Base-by-base conservation (phyloP, 257 asterid species). In the Solanum rostratum region DNA sequence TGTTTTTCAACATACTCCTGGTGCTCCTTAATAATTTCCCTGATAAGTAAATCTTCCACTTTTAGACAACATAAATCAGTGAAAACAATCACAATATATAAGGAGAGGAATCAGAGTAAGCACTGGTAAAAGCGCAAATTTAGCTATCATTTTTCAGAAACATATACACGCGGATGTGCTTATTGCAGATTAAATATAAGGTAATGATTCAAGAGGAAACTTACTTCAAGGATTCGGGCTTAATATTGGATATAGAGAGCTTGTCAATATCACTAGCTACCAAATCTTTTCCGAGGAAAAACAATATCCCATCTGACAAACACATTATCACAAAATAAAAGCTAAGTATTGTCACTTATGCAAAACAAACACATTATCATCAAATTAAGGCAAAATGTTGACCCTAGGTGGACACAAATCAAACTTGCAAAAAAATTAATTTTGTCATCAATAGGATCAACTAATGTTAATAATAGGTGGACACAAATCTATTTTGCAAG, bases 241-340 rank as follows among this genome's bases (percentile, higher is more conserved):
- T 92, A 80, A 97, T 93, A 90, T 97, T 97, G 55, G 99, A 97
- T 90, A 97, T 91, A 0, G 99, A 97, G 84, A 97, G 98, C 92
- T 94, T 97, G 91, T 97, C 99, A 24, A 97, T 93, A 91, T 97
- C 88, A 65, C 92, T 93, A 84, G 91, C 94, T 43, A 97, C 99
- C 97, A 97, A 89, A 83, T 95, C 98, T 12, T 86, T 95, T 22
- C 93, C 85, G 86, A 97, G 91, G 80, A 93, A 91, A 86, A 81
- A 90, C 66, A 97, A 81, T 55, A 93, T 93, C 83, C 97, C 97
- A 79, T 90, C 95, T 10, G 98, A 91, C 50, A 90, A n/a, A n/a
- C n/a, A n/a, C n/a, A n/a, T n/a, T n/a, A n/a, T n/a, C n/a, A n/a
- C n/a, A n/a, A n/a, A n/a, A n/a, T n/a, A n/a, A n/a, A n/a, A n/a